Base-by-base conservation (phyloP, 2,329 filamentous ascomycete species). In the Alternaria alternata region DNA sequence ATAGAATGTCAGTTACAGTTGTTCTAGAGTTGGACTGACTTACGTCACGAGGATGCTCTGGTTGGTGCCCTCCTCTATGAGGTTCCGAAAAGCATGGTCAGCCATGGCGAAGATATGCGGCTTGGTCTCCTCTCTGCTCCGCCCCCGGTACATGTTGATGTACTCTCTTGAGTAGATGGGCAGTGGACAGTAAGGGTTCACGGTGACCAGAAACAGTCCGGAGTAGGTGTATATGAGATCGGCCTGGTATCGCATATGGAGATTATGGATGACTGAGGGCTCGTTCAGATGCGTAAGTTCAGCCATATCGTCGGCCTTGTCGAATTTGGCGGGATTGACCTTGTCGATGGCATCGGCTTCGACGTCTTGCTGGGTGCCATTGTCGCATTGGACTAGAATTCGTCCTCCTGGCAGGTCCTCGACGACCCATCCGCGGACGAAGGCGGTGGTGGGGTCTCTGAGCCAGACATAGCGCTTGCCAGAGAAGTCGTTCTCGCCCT, bases 271-370 rank as follows among this genome's bases (percentile, higher is more conserved):
- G 52, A 99, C 95, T 0, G 95, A 98, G 22, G 94, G 92, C 81
- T 99, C 95, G 80, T 99, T 99, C 65, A 99, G 84, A 79, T 99
- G 95, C 6, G 95, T 99, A 74, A 99, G 86, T 79, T 99, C 95
- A 24, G 96, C 95, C 95, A 99, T 99, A 79, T 99, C 96, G 81
- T 96, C 93, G 66, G 94, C 94, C 81, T 97, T 99, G 86, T 99
- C 95, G 81, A 99, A 99, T 78, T 99, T 99, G 74, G 94, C 94
- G 47, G 95, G 95, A 80, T 99, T 99, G 83, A 99, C 96, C 81
- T 97, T 98, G 84, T 99, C 96, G 68, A 97, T 93, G 71, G 89
- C 91, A 71, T 98, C 94, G 52, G 87, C 82, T 67, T 94, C 90
- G 51, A 95, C 90, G 75, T 96, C 91, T 68, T 93, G 90, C 88